Evolutionary conservation across 2,329 filamentous ascomycete species (phyloP), one percentile per base, ranked within the genome.

Genomic region (Alternaria incomplexa): DNA sequence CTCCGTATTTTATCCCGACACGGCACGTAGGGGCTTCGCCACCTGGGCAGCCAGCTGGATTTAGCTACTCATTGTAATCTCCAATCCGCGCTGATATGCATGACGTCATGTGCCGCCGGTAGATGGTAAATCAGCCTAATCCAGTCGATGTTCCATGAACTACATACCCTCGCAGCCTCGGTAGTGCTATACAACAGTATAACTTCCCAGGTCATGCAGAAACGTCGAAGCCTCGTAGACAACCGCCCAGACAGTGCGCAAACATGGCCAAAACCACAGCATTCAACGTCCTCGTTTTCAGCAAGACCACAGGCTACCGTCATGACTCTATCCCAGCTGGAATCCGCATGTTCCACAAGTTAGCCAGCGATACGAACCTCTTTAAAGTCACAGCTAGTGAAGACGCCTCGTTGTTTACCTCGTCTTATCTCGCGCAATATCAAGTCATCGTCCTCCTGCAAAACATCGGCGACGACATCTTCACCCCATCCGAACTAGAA

Each of bases 291-390:
- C 63, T 76, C 17, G 44, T 76, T 51, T 76, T 76, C 64, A 72
- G 66, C 56, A 75, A 74, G 56, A 75, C 73, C 25, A 55, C 65
- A 9, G 66, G 62, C 43, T 76, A 76, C 63, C 72, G 73, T n/a
- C 74, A 76, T 48, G 55, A 54, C 25, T 76, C 71, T 25, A 76
- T 77, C 6, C 61, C 68, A 3, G 47, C 69, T 3, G 67, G 63
- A 17, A 67, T 75, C 17, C 8, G 48, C 13, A 55, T 67, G 11
- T 51, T 75, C 17, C 54, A 59, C 22, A 30, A 56, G 13, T 63
- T 73, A 20, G 58, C 65, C 13, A 45, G 11, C 4, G 20, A 40
- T 8, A 66, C 52, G 1, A 56, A 51, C 0, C 20, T 55, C 54
- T 68, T 75, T 45, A 62, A 25, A 15, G 30, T 72, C 11, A 56